Percentiles rank a stretch among this genome's conserved stretches.
phyloP scores from a whole-genome alignment of 1,284 basidiomycete species.

The Pterulicium gracile region DNA sequence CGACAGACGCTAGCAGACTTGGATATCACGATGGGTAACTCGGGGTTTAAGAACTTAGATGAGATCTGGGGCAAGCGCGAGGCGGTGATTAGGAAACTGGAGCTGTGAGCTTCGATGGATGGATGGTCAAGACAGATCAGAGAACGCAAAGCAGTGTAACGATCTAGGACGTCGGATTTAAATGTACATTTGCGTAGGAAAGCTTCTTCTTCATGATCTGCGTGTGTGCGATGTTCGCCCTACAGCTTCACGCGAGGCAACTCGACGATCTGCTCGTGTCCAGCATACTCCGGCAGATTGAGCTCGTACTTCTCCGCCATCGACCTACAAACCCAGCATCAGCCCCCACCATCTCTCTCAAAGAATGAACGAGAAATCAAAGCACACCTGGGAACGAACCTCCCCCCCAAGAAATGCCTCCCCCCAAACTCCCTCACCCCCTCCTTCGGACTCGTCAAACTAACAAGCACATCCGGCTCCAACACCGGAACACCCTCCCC shows the following conservation, averaged over 20 bases:
- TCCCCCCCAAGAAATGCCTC: slow-evolving; percentile 84
- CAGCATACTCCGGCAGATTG: slow-evolving; percentile 71
- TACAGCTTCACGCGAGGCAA: slow-evolving; percentile 22
- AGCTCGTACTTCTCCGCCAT: slow-evolving; percentile 67
- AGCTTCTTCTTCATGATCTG: not conserved
- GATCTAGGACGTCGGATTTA: not conserved
- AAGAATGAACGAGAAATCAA: slow-evolving; percentile 2
- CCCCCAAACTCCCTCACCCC: slow-evolving; percentile 73
- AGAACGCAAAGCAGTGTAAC: not conserved
- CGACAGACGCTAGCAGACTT: slow-evolving; percentile 41
- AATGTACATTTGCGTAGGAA: not conserved
- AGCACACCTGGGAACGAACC: slow-evolving; percentile 78
- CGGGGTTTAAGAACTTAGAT: slow-evolving; percentile 26
- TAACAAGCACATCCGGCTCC: slow-evolving; percentile 75
- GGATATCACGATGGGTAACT: slow-evolving; percentile 39
- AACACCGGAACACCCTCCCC: slow-evolving; percentile 28
- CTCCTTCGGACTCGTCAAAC: slow-evolving; percentile 89
- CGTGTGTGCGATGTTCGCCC: slow-evolving; percentile 3
- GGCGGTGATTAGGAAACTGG: slow-evolving; percentile 15
- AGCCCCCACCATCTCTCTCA: slow-evolving; percentile 1
- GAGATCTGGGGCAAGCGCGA: slow-evolving; percentile 26
- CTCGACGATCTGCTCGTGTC: slow-evolving; percentile 75
- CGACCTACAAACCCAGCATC: slow-evolving; percentile 26
- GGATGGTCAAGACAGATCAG: too few species aligned
- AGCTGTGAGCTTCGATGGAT: too few species aligned